phyloP scores from a whole-genome alignment of 2,329 filamentous ascomycete genomes.

The Eutypa lata region DNA sequence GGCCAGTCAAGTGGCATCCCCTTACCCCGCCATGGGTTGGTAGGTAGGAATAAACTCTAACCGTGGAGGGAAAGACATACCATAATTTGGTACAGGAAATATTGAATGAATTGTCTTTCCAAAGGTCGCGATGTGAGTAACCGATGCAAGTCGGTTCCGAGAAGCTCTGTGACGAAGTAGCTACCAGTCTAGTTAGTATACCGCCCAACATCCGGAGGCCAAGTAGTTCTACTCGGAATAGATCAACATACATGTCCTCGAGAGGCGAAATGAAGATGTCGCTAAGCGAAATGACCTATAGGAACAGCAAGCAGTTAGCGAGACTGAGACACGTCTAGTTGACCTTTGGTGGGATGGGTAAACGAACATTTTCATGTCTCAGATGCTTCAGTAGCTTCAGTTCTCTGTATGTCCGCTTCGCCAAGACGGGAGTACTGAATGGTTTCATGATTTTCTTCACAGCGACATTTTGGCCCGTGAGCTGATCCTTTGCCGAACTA shows the following conservation, averaged over 20 bases:
- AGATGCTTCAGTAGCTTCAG: conserved; percentile 96
- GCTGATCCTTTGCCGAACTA: conserved; percentile 95
- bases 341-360: conserved; percentile 4
- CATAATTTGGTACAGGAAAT: conserved; percentile 98
- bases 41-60: background rate
- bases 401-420: conserved; percentile 96
- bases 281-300: conserved; percentile 90
- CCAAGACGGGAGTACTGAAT: conserved; percentile 97
- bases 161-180: conserved; percentile 96
- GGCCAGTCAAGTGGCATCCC: background rate
- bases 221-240: conserved; percentile 9
- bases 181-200: conserved; percentile 41
- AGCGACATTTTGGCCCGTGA: conserved; percentile 93
- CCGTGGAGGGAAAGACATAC: conserved; percentile 47
- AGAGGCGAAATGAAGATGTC: conserved; percentile 99
- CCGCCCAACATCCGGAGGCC: conserved; percentile 3
- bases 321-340: conserved; percentile 14
- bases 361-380: conserved; percentile 85
- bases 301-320: conserved; percentile 7
- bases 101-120: conserved; percentile 99
- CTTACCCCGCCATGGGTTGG: background rate
- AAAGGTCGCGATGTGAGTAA: conserved; percentile 91
- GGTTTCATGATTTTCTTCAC: conserved; percentile 99
- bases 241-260: conserved; percentile 83
- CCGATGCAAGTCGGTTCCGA: conserved; percentile 94